Base-by-base conservation (phyloP, 768 basidiomycete genomes). In the Postia placenta region DNA sequence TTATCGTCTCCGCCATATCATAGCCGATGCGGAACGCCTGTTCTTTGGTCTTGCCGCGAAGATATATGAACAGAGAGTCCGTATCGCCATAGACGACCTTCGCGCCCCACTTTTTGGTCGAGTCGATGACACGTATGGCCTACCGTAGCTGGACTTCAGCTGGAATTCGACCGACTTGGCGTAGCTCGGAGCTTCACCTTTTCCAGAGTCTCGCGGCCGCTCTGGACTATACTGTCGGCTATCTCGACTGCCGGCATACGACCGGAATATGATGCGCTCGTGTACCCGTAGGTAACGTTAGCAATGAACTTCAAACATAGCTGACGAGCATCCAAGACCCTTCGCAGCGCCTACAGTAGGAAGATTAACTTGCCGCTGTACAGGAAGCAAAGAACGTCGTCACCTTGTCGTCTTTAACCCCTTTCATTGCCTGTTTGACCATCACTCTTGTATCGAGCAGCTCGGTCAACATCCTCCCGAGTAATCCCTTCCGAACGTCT, bases 241-340 rank as follows among this genome's bases (percentile, higher is more conserved):
- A 99, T 92, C 64, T 98, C 94, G 17, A 97, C 94, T 9, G 90
- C 92, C 20, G 96, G 96, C 96, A 99, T 98, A 42, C 96, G 75
- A 2, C 96, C 96, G 14, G 94, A 97, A 61, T 83, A 96, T 1
- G 88, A 87, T 2, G 96, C 96, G 51, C 87, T 78, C 0, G 95
- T 97, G 62, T 99, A 98, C 0, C 96, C 95, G 59, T 99, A 98
- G 0, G 92, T 97, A 35, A 90, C 87, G 61, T 97, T 92, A 30
- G 89, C 80, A 40, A 99, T 94, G 56, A 86, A 94, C 67, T 99
- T 98, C 42, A 99, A 74, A 49, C 91, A 82, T 2, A 96, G 78
- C 61, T 98, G 95, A 2, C 96, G 80, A 3, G 94, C 94, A 59
- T 98, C 85, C 25, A 98, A 73, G 19, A 95, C 75, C 50, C 81